These are phyloP conservation scores for Nemania serpens DNA, from an alignment of 2,329 filamentous ascomycete species.

Conservation along the genomic window DNA sequence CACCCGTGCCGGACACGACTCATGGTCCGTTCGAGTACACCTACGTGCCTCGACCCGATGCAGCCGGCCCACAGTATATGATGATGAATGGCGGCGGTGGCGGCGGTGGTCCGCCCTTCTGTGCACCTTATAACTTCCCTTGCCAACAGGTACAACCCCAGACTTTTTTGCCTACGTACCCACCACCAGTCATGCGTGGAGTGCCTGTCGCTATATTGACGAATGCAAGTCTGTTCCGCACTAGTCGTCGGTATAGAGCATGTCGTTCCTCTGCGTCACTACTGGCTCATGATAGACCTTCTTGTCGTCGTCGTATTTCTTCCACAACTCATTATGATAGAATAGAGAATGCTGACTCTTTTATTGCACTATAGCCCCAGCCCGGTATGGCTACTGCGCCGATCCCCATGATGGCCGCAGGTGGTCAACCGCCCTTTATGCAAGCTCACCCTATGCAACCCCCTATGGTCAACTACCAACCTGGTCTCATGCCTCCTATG, in stretches of 20 bases:
- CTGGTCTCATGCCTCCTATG: slow-evolving; percentile 16
- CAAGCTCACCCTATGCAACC: slow-evolving; percentile 11
- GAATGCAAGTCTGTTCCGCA: slow-evolving; percentile 27
- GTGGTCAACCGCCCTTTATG: slow-evolving; percentile 28
- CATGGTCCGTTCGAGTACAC: slow-evolving; percentile 59
- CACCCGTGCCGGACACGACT: slow-evolving; percentile 62
- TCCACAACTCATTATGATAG: neutral
- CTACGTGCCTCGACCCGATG: slow-evolving; percentile 60
- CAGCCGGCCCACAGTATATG: slow-evolving; percentile 39
- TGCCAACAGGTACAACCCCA: slow-evolving; percentile 33
- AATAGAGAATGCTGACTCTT: slow-evolving; percentile 30
- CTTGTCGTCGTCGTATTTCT: neutral
- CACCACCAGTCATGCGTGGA: slow-evolving; percentile 6
- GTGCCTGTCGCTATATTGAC: neutral
- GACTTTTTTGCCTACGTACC: slow-evolving; percentile 15
- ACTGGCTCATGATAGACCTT: neutral
- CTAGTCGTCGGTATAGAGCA: neutral
- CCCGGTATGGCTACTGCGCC: slow-evolving; percentile 32
- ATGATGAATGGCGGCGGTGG: slow-evolving; percentile 20
- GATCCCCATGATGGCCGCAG: slow-evolving; percentile 31
- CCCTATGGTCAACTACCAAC: slow-evolving; percentile 7
- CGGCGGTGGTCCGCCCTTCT: slow-evolving; percentile 9
- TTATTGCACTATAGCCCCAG: slow-evolving; percentile 27
- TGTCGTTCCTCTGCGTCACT: slow-evolving; percentile 15
- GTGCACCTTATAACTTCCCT: slow-evolving; percentile 26